Conservation (phyloP, 768 basidiomycete species). For the Mycena latifolia region DNA sequence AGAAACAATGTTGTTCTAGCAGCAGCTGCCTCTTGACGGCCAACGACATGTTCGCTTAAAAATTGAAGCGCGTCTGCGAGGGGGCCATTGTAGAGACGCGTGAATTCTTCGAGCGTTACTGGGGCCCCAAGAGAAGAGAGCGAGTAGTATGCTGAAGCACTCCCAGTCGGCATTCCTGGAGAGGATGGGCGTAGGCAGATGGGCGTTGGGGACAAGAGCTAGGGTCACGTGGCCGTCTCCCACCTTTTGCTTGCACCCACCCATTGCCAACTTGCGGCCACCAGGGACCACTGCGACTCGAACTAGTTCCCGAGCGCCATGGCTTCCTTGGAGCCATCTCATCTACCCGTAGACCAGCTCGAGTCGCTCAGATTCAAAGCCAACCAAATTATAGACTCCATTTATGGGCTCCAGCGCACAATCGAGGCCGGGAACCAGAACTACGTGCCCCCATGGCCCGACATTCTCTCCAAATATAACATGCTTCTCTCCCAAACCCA, state of each 20-base stretch:
- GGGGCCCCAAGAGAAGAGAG: constrained; percentile 31
- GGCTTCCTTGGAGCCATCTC: constrained; percentile 36
- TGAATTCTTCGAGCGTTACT: constrained; percentile 33
- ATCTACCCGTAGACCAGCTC: constrained; percentile 74
- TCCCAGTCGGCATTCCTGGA: constrained; percentile 3
- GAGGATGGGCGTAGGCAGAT: not conserved
- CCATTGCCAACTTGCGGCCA: too few relatives aligned
- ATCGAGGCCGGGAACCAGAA: constrained; percentile 68
- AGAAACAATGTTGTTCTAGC: constrained; percentile 19
- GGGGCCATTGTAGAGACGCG: constrained; percentile 26
- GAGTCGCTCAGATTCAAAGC: constrained; percentile 85
- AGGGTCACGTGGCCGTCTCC: constrained; percentile 7
- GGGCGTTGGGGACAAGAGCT: not conserved
- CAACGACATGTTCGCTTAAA: constrained; percentile 33
- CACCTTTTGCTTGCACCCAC: too few relatives aligned
- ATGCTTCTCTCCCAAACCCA: constrained; percentile 87
- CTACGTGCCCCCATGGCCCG: constrained; percentile 87
- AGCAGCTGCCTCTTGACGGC: constrained; percentile 19
- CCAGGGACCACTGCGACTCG: too few relatives aligned
- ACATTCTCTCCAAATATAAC: constrained; percentile 89
- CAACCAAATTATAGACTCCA: constrained; percentile 84
- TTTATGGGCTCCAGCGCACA: constrained; percentile 71
- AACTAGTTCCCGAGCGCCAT: not conserved
- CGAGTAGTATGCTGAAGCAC: constrained; percentile 3
- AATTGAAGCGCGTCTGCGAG: constrained; percentile 33